Base-by-base conservation (phyloP, 2,329 filamentous ascomycete species). In the Penicillium sp. region DNA sequence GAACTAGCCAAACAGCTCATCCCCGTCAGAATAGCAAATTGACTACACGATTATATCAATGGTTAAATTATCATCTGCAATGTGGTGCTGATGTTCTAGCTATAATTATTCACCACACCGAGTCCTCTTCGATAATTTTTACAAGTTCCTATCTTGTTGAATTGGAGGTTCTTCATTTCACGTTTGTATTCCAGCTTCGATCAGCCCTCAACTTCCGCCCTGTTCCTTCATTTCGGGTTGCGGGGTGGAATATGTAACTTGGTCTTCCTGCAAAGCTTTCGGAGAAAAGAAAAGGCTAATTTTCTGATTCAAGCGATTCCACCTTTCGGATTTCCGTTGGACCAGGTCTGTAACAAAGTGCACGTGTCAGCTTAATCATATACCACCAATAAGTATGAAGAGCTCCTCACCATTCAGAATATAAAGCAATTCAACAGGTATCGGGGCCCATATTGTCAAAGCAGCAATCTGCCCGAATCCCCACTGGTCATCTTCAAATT, bases 401-500 rank as follows among this genome's bases (percentile, higher is more conserved):
- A 49, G 25, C 25, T 40, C 16, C 25, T 37, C 35, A 49, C 46
- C 46, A 49, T 49, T 49, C 16, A 49, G 31, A 17, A 49, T 40
- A 49, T 49, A 40, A 5, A 49, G 35, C 35, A 37, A 26, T 37
- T 49, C 46, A 40, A 49, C 46, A 3, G 16, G 17, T 30, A 49
- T 49, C 25, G 46, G 46, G 12, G 46, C 46, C 46, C 46, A 49
- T 5, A 49, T 49, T 10, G 46, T 30, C 35, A 49, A 31, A 14
- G 46, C 46, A 49, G 46, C 46, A 40, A 49, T 49, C 36, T 49
- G 46, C 14, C 46, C 46, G 46, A 49, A 49, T 5, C 46, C 46
- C 46, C 46, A 49, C 46, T 49, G 17, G 37, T 49, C 46, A 49
- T 49, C 46, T 7, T 49, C 46, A 49, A 49, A 49, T 22, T 49